phyloP scores from a whole-genome alignment of 768 basidiomycete genomes.

The Auricularia sp. region DNA sequence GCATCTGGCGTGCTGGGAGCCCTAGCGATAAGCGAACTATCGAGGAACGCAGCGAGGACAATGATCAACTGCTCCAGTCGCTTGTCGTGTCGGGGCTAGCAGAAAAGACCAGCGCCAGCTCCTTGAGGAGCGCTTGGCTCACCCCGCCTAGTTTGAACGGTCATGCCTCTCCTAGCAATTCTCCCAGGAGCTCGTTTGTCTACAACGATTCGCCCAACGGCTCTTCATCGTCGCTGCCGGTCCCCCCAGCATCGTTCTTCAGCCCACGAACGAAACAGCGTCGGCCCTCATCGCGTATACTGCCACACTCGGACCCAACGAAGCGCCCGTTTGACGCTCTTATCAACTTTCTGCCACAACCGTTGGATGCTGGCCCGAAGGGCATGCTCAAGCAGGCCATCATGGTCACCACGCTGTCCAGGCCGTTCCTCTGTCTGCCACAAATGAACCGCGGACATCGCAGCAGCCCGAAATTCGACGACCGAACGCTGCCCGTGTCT shows the following conservation, averaged over 20 bases:
- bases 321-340: constrained; percentile 30
- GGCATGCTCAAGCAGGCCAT: constrained; percentile 28
- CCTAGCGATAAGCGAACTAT: not conserved
- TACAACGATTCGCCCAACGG: not conserved
- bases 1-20: constrained; percentile 23
- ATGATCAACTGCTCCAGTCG: not conserved
- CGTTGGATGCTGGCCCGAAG: constrained; percentile 19
- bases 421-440: constrained; percentile 21
- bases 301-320: constrained; percentile 20
- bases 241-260: not conserved
- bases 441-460: not conserved
- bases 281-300: constrained; percentile 3
- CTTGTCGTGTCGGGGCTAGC: not conserved
- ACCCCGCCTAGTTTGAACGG: not conserved
- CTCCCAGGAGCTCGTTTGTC: not conserved
- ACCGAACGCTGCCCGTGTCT: constrained; percentile 8
- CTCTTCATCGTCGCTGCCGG: not conserved
- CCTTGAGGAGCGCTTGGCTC: constrained; percentile 30
- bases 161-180: not conserved
- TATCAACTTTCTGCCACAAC: constrained; percentile 25
- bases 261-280: not conserved
- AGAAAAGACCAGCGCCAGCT: constrained; percentile 49
- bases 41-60: not conserved
- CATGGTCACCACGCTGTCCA: constrained; percentile 29
- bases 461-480: not conserved